These are phyloP conservation scores for Oryza glaberrima DNA, from an alignment of 176 grass and related monocot species.

Conservation along the genomic window DNA sequence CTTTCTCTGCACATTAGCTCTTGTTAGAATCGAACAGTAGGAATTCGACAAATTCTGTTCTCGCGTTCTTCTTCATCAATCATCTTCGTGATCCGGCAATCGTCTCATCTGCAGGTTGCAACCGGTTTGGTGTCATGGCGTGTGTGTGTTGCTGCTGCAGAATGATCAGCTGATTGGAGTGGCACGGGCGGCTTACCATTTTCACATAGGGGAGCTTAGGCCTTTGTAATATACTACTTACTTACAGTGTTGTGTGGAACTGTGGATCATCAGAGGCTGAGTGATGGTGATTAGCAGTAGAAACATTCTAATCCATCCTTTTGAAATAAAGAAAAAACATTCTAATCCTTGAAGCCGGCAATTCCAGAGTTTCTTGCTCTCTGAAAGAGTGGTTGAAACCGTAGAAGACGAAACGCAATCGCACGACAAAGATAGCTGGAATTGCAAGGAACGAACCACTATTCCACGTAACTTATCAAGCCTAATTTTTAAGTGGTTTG, in stretches of 20 bases:
- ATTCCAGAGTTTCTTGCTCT: background rate
- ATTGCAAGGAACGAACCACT: background rate
- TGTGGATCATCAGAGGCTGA: slow-evolving; percentile 4
- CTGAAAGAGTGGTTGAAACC: background rate
- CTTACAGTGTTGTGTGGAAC: background rate
- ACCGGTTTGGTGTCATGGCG: background rate
- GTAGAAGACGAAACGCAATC: background rate
- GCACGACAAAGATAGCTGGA: background rate
- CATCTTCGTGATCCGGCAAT: background rate
- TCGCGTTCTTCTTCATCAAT: background rate
- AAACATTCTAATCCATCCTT: slow-evolving; percentile 19
- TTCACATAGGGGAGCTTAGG: slow-evolving; percentile 10
- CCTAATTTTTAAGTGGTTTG: background rate
- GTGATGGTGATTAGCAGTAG: background rate
- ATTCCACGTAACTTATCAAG: background rate
- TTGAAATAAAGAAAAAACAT: background rate
- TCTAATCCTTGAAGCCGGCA: background rate
- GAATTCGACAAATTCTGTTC: background rate
- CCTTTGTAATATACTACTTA: slow-evolving; percentile 27
- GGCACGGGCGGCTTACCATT: no score
- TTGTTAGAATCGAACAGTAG: background rate
- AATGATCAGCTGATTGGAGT: background rate
- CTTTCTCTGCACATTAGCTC: background rate
- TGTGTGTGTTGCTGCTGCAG: background rate
- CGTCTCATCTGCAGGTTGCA: slow-evolving; percentile 27